Evolutionary conservation across 2,329 filamentous ascomycete species (phyloP).

Genomic region (Aureobasidium zeae): DNA sequence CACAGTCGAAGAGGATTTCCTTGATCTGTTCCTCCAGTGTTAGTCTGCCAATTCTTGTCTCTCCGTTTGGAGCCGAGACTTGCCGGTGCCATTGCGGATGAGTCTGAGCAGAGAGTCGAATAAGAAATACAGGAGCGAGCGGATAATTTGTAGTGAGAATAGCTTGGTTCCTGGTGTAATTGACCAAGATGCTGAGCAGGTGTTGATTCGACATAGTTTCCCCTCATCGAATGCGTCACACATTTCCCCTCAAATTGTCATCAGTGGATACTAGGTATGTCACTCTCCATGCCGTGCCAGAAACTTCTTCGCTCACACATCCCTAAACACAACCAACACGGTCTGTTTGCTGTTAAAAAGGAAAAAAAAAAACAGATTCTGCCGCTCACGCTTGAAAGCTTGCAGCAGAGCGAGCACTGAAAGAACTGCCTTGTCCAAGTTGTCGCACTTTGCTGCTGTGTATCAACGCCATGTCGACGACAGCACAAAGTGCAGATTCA

Average conservation of each 20-base stretch:
- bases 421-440: no score
- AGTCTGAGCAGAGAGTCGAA: not conserved
- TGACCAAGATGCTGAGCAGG: not conserved
- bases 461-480: no score
- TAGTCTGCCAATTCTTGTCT: not conserved
- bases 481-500: no score
- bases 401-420: no score
- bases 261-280: not conserved
- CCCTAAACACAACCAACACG: not conserved
- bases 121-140: not conserved
- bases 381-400: not conserved
- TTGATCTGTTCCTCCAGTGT: conserved; percentile 29
- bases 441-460: no score
- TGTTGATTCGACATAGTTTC: conserved; percentile 3
- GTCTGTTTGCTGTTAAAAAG: not conserved
- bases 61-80: not conserved
- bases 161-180: not conserved
- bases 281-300: not conserved
- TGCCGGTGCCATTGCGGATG: conserved; percentile 10
- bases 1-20: conserved; percentile 47
- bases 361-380: not conserved
- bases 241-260: conserved; percentile 8
- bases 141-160: not conserved
- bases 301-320: not conserved
- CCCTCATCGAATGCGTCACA: conserved; percentile 2